Evolutionary conservation across 805 yeast genomes (phyloP).

Genomic region (Tetrapisispora arboricola): DNA sequence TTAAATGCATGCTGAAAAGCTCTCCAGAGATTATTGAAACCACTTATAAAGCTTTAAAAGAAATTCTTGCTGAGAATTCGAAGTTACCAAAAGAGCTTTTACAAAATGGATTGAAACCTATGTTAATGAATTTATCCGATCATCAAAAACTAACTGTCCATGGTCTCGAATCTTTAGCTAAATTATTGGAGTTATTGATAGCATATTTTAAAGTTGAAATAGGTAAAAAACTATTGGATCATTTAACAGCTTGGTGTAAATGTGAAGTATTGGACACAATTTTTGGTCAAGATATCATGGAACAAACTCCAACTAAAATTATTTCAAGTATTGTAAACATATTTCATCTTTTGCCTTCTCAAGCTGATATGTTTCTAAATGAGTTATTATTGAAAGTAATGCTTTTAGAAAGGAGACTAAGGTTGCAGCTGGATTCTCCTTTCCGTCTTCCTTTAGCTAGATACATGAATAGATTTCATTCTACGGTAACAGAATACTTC

Average conservation of each 20-base stretch:
- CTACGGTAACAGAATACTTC: slow-evolving; percentile 63
- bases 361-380: slow-evolving; percentile 85
- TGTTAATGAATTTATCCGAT: slow-evolving; percentile 89
- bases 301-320: slow-evolving; percentile 73
- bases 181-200: slow-evolving; percentile 73
- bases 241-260: slow-evolving; percentile 92
- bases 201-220: slow-evolving; percentile 95
- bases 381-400: slow-evolving; percentile 70
- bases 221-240: slow-evolving; percentile 86
- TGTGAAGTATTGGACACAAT: slow-evolving; percentile 64
- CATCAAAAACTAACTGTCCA: slow-evolving; percentile 82
- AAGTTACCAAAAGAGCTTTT: slow-evolving; percentile 86
- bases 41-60: slow-evolving; percentile 78
- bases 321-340: slow-evolving; percentile 85
- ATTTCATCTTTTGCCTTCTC: slow-evolving; percentile 83
- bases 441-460: slow-evolving; percentile 85
- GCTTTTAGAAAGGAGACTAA: slow-evolving; percentile 68
- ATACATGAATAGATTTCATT: slow-evolving; percentile 73
- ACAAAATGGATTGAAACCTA: slow-evolving; percentile 93
- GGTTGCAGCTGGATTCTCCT: slow-evolving; percentile 80
- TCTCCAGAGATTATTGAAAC: slow-evolving; percentile 86
- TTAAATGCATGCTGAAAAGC: slow-evolving; percentile 80
- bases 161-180: slow-evolving; percentile 84
- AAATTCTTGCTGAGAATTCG: slow-evolving; percentile 74
- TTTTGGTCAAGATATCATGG: slow-evolving; percentile 69